These are phyloP conservation scores for Corniculantispora saksenae DNA, from an alignment of 2,329 filamentous ascomycete species.

Conservation along the genomic window DNA sequence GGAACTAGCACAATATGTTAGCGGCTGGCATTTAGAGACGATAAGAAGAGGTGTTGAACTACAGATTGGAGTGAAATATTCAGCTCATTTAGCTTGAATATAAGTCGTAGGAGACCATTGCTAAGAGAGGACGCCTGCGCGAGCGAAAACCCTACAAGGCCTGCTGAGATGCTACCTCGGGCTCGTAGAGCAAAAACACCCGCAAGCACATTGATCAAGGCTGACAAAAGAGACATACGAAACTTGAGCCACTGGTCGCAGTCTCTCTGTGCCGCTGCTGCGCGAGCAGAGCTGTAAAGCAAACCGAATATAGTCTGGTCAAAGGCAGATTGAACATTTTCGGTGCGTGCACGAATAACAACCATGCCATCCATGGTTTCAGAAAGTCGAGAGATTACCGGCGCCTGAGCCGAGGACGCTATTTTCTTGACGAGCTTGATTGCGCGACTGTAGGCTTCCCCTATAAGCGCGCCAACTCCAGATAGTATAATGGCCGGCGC, in stretches of 20 bases:
- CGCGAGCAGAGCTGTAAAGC: constrained; percentile 38
- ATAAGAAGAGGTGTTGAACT: no score
- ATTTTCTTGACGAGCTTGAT: constrained; percentile 37
- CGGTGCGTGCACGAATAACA: constrained; percentile 45
- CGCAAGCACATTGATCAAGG: constrained; percentile 43
- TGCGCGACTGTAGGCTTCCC: constrained; percentile 40
- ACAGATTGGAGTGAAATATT: constrained; percentile 36
- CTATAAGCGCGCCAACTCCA: constrained; percentile 35
- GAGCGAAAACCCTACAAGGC: constrained; percentile 51
- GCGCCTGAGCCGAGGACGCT: constrained; percentile 39
- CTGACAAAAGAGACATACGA: constrained; percentile 46
- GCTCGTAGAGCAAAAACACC: constrained; percentile 44
- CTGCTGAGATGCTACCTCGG: constrained; percentile 40
- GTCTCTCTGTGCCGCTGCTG: constrained; percentile 45
- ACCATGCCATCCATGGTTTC: constrained; percentile 43
- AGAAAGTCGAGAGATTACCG: constrained; percentile 49
- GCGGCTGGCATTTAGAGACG: no score
- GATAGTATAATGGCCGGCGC: constrained; percentile 38
- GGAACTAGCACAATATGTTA: constrained; percentile 29
- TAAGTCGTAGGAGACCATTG: constrained; percentile 44
- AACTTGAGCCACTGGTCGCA: constrained; percentile 51
- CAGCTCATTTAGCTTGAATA: constrained; percentile 44
- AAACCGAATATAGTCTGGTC: constrained; percentile 41
- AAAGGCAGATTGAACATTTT: constrained; percentile 42
- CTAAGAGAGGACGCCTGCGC: constrained; percentile 47